phyloP scores from a whole-genome alignment of 208 protist species.

The Acanthamoeba healyi region DNA sequence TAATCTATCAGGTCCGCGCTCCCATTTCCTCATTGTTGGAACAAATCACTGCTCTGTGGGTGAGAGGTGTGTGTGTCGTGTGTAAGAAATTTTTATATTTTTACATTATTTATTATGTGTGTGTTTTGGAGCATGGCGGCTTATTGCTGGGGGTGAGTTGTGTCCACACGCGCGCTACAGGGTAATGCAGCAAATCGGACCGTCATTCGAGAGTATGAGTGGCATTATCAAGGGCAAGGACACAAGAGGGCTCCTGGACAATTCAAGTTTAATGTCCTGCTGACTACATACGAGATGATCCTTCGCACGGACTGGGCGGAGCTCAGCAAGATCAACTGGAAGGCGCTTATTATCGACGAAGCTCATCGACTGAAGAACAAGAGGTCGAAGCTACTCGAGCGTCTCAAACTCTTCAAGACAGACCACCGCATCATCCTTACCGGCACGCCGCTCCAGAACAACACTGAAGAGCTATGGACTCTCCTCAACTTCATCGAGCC shows the following conservation, averaged over 20 bases:
- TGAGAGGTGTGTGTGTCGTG: too few species aligned
- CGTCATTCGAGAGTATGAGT: constrained; percentile 89
- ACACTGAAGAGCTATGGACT: constrained; percentile 96
- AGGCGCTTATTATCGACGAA: constrained; percentile 96
- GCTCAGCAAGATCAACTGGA: constrained; percentile 94
- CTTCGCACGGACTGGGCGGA: constrained; percentile 90
- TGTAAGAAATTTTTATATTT: too few species aligned
- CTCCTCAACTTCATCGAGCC: constrained; percentile 96
- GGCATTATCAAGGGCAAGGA: constrained; percentile 75
- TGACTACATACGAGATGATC: constrained; percentile 97
- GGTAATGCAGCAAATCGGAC: constrained; percentile 92
- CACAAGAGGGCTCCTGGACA: constrained; percentile 84
- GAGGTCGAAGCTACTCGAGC: constrained; percentile 68
- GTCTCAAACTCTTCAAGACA: constrained; percentile 68
- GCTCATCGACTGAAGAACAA: constrained; percentile 95
- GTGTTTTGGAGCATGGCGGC: too few species aligned
- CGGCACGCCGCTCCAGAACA: constrained; percentile 98
- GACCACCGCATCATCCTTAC: constrained; percentile 81
- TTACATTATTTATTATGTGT: too few species aligned
- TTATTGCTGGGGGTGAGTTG: too few species aligned
- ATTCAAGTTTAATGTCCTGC: constrained; percentile 94
- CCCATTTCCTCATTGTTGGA: too few species aligned
- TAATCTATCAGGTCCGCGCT: constrained; percentile 93
- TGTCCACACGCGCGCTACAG: constrained; percentile 92
- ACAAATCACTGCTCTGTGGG: too few species aligned